A percentile compares a stretch with the other conserved stretches of the same genome.
Conservation (phyloP, 2,329 filamentous ascomycete species). For the Domatiomyces globalis region DNA sequence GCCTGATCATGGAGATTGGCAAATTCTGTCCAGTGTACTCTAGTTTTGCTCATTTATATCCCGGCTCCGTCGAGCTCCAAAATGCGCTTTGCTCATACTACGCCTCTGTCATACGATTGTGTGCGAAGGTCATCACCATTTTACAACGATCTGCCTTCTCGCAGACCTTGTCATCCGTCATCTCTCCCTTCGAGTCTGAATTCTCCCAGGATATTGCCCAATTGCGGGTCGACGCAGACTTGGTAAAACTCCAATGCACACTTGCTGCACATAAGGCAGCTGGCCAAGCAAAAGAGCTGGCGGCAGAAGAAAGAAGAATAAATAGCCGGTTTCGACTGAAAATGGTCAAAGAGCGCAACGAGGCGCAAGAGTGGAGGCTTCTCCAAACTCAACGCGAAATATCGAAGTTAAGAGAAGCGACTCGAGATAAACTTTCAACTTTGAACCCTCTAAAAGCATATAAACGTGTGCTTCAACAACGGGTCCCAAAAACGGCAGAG, state of each 20-base stretch:
- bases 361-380: not conserved
- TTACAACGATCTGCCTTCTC: constrained; percentile 1
- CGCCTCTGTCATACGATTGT: constrained; percentile 5
- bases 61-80: constrained; percentile 7
- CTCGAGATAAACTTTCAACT: constrained; percentile 4
- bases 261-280: not conserved
- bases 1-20: constrained; percentile 11
- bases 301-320: too few species aligned
- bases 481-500: constrained; percentile 8
- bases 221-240: not conserved
- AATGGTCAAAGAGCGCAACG: not conserved
- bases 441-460: constrained; percentile 6
- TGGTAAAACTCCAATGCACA: not conserved
- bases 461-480: constrained; percentile 7
- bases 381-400: not conserved
- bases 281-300: too few species aligned
- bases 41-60: constrained; percentile 11
- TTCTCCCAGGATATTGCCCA: constrained; percentile 1
- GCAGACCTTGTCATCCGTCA: not conserved
- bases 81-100: constrained; percentile 8
- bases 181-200: constrained; percentile 2
- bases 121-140: constrained; percentile 8
- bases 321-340: too few species aligned
- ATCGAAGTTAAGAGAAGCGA: constrained; percentile 1
- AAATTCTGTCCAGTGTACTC: constrained; percentile 8